Base-by-base conservation (phyloP, 2,329 filamentous ascomycete species). In the Orbilia javanica region DNA sequence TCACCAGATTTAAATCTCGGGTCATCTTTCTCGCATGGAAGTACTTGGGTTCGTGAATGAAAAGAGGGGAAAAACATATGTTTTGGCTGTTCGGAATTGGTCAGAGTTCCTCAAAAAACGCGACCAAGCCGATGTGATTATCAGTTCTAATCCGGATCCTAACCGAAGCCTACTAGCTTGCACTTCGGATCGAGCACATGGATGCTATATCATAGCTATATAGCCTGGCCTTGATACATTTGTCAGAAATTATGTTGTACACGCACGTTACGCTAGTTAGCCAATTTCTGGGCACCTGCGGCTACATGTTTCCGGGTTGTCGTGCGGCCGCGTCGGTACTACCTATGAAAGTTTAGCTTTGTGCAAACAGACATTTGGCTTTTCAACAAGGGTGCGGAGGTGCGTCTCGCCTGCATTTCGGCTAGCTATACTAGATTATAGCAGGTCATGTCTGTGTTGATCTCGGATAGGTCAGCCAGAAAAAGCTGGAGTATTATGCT, bases 171-270 rank as follows among this genome's bases (percentile, higher is more conserved):
- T n/a, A n/a, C 20, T 25, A 1, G 46, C 46, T 50, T 27, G 46
- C 20, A 22, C 22, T 13, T 50, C 22, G 46, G 46, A 50, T 50
- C 46, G 6, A 18, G 42, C n/a, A 15, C 13, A 42, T 22, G 10
- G 10, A 46, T 20, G 10, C 10, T 46, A 46, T 46, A 22, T 46
- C n/a, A n/a, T n/a, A n/a, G n/a, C n/a, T n/a, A n/a, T 46, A 46
- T 46, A 46, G 44, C 44, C 44, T 46, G n/a, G 44, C 44, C 44
- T 20, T 46, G 10, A 46, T 46, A 46, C 20, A 46, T 46, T 46
- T 3, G 44, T 15, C 18, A 34, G 4, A 34, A 34, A 10, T 10
- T 34, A 34, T 34, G n/a, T n/a, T n/a, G n/a, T n/a, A n/a, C 29
- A 31, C 4, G 29, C 8, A 4, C 29, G 29, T 4, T 31, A 31